Evolutionary conservation across 75 land plant genomes (phyloP), one percentile per base, ranked within the genome.

Genomic region (Pinus taeda): DNA sequence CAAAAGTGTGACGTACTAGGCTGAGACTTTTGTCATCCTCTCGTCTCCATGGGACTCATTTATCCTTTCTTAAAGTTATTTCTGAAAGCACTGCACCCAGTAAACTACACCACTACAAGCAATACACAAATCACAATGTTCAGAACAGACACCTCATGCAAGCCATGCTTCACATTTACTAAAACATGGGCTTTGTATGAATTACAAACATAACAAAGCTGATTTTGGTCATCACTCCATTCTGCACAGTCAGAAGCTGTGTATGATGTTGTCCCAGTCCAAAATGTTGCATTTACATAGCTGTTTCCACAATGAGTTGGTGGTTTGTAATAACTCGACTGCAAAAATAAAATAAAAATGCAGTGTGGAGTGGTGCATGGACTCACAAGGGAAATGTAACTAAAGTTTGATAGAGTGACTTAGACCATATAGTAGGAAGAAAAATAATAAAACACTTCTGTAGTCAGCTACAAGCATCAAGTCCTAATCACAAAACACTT

Each of bases 131-230:
- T 72, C 20, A 92, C 87, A 30, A 94, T 90, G 84, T 92, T 92
- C 79, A 97, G 89, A 11, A 91, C 81, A 1, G 99, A 84, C 3
- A 91, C 95, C 80, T 87, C 92, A 67, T 93, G 88, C 95, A 93
- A 97, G 81, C 89, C 86, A 69, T 83, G 80, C 92, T 86, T 92
- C 64, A 97, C 30, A 71, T 86, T 86, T 49, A 90, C 98, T 62
- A 97, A 72, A 3, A 95, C 93, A 2, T 93, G 95, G 6, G 98
- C 99, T 70, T 85, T 89, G 81, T 98, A 97, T 2, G 99, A 92
- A 78, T 85, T 77, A 64, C 99, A 97, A 6, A 75, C 37, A 76
- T 88, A 95, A 79, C 98, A 94, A 11, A 97, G 83, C 37, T 60
- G 77, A 12, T 57, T 69, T 75, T 92, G 97, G 69, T 90, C 91